Evolutionary conservation across 2,329 filamentous ascomycete species (phyloP).

Genomic region (Cercospora zeina): DNA sequence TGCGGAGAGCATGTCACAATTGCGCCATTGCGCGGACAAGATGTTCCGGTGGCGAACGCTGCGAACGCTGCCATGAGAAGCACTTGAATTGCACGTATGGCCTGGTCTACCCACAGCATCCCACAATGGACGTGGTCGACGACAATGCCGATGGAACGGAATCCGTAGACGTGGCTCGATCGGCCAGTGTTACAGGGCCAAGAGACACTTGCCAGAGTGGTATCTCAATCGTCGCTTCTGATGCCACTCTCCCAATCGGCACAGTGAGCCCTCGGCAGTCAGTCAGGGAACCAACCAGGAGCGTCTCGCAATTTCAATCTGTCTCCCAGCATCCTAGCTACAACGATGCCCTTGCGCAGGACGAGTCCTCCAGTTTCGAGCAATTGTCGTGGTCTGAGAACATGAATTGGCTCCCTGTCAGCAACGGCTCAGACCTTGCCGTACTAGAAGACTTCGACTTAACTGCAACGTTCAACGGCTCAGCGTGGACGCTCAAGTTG

Average conservation of each 20-base stretch:
- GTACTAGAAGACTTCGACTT: conserved; percentile 5
- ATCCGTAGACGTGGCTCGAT: neutral
- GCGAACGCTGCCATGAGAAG: conserved; percentile 8
- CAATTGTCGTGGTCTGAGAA: neutral
- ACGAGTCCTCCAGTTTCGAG: neutral
- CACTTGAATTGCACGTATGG: conserved; percentile 10
- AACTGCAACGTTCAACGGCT: neutral
- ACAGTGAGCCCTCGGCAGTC: neutral
- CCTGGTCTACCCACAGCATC: neutral
- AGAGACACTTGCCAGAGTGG: neutral
- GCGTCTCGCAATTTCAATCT: neutral
- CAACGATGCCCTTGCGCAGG: neutral
- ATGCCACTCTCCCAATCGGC: neutral
- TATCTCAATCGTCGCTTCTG: neutral
- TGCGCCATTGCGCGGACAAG: conserved; percentile 14
- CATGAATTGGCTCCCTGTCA: conserved; percentile 8
- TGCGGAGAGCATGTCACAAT: conserved; percentile 8
- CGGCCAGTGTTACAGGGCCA: neutral
- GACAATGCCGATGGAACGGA: neutral
- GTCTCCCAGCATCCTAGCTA: neutral
- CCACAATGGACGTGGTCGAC: neutral
- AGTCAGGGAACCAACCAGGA: neutral
- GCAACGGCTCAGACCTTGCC: conserved; percentile 1
- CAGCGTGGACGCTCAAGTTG: neutral
- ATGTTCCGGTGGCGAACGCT: conserved; percentile 13